A percentile compares a stretch with the other conserved stretches of the same genome.
Conservation (phyloP, 257 asterid genomes). For the Eustoma russellianum region DNA sequence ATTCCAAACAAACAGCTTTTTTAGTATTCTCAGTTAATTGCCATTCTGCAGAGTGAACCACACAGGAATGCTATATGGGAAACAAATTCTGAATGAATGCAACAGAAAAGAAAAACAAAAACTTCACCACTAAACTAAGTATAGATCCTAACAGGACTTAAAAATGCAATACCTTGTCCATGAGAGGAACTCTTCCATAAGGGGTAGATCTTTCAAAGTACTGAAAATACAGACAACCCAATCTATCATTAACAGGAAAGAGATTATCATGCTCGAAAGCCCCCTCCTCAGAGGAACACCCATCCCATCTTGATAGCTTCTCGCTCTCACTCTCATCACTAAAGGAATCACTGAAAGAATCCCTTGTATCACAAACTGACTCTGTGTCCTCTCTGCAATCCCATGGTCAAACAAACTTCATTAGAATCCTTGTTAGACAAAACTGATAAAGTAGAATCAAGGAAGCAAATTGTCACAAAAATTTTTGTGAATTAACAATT, state of each 20-base stretch:
- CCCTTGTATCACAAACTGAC: conserved; percentile 34
- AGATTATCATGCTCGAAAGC: conserved; percentile 24
- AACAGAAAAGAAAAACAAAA: conserved; percentile 1
- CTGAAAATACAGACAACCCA: conserved; percentile 37
- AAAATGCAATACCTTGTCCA: conserved; percentile 37
- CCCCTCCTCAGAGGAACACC: conserved; percentile 51
- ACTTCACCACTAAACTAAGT: not conserved
- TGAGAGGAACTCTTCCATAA: conserved; percentile 46
- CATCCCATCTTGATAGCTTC: conserved; percentile 50
- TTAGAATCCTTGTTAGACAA: not conserved
- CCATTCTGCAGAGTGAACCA: not conserved
- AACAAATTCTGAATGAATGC: not conserved
- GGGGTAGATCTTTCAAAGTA: conserved; percentile 44
- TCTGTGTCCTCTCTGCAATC: conserved; percentile 37
- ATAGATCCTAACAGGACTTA: not conserved
- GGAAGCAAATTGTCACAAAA: not conserved
- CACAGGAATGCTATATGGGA: not conserved
- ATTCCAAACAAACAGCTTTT: conserved; percentile 1
- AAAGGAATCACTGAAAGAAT: conserved; percentile 42
- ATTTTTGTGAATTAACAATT: too few relatives aligned
- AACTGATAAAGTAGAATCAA: not conserved
- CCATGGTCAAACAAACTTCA: not conserved
- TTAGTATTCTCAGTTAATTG: too few relatives aligned
- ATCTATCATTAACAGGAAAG: conserved; percentile 29
- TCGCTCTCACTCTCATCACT: conserved; percentile 51